These are phyloP conservation scores for Stagonosporopsis vannaccii DNA, from an alignment of 2,329 filamentous ascomycete species.

Conservation along the genomic window DNA sequence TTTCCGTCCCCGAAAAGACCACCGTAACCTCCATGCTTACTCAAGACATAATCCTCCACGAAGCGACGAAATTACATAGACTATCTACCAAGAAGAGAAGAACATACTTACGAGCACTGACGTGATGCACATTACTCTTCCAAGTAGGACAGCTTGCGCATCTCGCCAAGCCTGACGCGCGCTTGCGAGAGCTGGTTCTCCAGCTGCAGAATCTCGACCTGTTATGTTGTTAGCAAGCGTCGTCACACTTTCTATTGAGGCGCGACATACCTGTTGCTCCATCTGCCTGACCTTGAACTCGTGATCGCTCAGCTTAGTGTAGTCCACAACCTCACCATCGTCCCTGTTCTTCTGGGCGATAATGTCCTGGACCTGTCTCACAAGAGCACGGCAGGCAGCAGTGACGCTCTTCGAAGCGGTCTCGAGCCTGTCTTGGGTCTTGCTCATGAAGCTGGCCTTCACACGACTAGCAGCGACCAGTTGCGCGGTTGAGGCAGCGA, in stretches of 20 bases:
- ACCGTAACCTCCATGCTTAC: not conserved
- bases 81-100: constrained; percentile 13
- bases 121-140: constrained; percentile 38
- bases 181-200: constrained; percentile 86
- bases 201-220: constrained; percentile 97
- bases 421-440: constrained; percentile 92
- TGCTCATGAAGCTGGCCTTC: constrained; percentile 98
- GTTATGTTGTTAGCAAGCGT: constrained; percentile 25
- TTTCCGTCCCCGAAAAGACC: not conserved
- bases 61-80: not conserved
- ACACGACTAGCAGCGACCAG: constrained; percentile 94
- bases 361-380: constrained; percentile 92
- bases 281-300: constrained; percentile 99
- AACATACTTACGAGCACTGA: not conserved
- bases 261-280: constrained; percentile 91
- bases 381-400: constrained; percentile 82
- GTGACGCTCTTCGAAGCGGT: constrained; percentile 92
- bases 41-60: not conserved
- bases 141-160: constrained; percentile 94
- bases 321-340: constrained; percentile 82
- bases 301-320: constrained; percentile 84
- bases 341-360: constrained; percentile 86
- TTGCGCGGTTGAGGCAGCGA: constrained; percentile 94
- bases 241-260: not conserved
- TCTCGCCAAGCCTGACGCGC: constrained; percentile 86